phyloP scores from a whole-genome alignment of 805 yeast genomes.

The Lipomyces chichibuensis region DNA sequence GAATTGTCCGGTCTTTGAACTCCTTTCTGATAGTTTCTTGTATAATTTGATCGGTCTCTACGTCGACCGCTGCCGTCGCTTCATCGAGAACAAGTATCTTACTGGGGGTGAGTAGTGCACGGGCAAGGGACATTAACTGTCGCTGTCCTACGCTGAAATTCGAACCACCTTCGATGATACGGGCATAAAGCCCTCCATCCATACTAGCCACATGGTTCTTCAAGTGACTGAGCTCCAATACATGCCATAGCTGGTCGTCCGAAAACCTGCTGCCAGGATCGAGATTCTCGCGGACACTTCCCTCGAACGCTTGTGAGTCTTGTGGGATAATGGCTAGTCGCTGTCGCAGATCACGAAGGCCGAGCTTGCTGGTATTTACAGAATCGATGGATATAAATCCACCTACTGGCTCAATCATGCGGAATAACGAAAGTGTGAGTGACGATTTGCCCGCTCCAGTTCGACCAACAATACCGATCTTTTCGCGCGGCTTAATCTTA shows the following conservation, averaged over 20 bases:
- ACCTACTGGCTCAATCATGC: constrained; percentile 75
- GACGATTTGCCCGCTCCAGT: constrained; percentile 97
- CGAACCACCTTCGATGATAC: constrained; percentile 72
- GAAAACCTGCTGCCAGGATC: constrained; percentile 73
- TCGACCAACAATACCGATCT: constrained; percentile 93
- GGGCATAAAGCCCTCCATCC: constrained; percentile 59
- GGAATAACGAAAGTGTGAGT: constrained; percentile 76
- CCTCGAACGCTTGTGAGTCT: constrained; percentile 89
- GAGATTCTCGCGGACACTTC: constrained; percentile 78
- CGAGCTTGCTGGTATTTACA: constrained; percentile 64
- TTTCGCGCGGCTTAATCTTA: constrained; percentile 69
- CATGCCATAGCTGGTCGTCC: constrained; percentile 83
- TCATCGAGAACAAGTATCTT: constrained; percentile 80
- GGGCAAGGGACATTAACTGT: constrained; percentile 78
- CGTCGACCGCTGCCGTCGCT: constrained; percentile 88
- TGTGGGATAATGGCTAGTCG: constrained; percentile 86
- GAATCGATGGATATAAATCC: constrained; percentile 77
- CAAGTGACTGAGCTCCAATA: constrained; percentile 75
- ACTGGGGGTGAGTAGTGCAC: constrained; percentile 76
- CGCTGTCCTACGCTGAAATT: constrained; percentile 86
- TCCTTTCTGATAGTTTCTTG: constrained; percentile 77
- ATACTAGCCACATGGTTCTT: constrained; percentile 61
- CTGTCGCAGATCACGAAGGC: constrained; percentile 75
- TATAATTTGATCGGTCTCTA: constrained; percentile 78
- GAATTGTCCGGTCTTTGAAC: constrained; percentile 73